phyloP scores from a whole-genome alignment of 1,284 basidiomycete species.

The Heimioporus punctisporus region DNA sequence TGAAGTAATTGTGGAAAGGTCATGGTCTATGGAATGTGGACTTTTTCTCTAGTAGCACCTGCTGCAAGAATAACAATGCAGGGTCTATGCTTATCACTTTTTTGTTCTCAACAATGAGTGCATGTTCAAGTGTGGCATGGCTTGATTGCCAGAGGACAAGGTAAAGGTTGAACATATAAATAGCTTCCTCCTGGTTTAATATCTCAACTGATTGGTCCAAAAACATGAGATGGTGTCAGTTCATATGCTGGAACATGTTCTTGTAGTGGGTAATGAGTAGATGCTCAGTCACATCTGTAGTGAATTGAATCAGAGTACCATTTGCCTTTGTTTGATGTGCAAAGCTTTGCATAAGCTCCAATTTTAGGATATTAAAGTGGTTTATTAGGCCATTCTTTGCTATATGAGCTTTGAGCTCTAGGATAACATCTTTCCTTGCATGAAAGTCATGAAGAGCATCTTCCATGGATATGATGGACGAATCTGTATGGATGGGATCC shows the following conservation, averaged over 20 bases:
- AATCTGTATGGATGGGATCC: not conserved
- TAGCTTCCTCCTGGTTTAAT: not conserved
- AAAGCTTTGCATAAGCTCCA: constrained; percentile 8
- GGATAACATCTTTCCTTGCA: not conserved
- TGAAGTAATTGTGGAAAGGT: not conserved
- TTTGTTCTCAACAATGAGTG: not conserved
- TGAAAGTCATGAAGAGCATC: not conserved
- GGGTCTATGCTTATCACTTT: not conserved
- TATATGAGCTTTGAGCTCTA: not conserved
- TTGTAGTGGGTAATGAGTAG: constrained; percentile 2
- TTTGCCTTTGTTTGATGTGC: not conserved
- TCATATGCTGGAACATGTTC: not conserved
- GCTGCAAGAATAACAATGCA: not conserved
- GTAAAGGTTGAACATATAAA: not conserved
- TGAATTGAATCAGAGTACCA: constrained; percentile 3
- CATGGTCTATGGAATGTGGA: not conserved
- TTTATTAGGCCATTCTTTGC: not conserved
- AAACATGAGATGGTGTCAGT: not conserved
- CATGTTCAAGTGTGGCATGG: not conserved
- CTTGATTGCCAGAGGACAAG: not conserved
- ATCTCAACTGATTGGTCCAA: not conserved
- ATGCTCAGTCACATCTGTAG: constrained; percentile 2
- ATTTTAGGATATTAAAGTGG: constrained; percentile 10
- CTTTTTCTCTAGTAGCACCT: not conserved
- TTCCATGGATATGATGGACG: not conserved